phyloP scores from a whole-genome alignment of 2,329 filamentous ascomycete species.

The Aureobasidium pullulans region DNA sequence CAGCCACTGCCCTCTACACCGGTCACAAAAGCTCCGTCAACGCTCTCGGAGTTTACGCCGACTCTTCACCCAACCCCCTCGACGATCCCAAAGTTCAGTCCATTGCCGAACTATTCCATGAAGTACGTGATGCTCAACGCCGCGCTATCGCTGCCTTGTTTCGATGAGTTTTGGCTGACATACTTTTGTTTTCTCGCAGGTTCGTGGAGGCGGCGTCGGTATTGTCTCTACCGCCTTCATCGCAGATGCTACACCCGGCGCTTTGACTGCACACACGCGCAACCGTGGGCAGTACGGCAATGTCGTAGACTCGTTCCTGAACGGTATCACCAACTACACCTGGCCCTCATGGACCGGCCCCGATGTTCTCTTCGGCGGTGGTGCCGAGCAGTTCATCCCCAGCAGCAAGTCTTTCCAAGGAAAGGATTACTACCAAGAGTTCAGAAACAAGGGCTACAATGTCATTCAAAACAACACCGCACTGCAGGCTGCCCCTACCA shows the following conservation, averaged over 20 bases:
- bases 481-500: conserved; percentile 50
- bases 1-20: conserved; percentile 70
- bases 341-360: conserved; percentile 70
- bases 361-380: conserved; percentile 75
- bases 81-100: conserved; percentile 85
- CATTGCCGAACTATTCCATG: conserved; percentile 66
- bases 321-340: conserved; percentile 70
- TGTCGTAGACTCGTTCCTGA: conserved; percentile 68
- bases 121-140: too few species aligned
- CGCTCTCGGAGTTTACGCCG: conserved; percentile 72
- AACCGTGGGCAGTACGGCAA: conserved; percentile 61
- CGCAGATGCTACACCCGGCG: conserved; percentile 75
- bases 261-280: conserved; percentile 64
- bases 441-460: conserved; percentile 64
- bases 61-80: conserved; percentile 64
- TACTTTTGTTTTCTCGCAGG: conserved; percentile 28
- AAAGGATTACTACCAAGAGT: conserved; percentile 66
- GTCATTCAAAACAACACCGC: conserved; percentile 68
- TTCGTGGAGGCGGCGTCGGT: conserved; percentile 53
- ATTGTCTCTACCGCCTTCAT: conserved; percentile 74
- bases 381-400: conserved; percentile 69
- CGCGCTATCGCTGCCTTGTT: too few species aligned
- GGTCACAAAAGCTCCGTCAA: conserved; percentile 82
- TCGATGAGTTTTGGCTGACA: too few species aligned
- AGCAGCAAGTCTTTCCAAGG: conserved; percentile 55